phyloP scores from a whole-genome alignment of 192 early-diverging fungal genomes.

The Rhizophagus sp. region DNA sequence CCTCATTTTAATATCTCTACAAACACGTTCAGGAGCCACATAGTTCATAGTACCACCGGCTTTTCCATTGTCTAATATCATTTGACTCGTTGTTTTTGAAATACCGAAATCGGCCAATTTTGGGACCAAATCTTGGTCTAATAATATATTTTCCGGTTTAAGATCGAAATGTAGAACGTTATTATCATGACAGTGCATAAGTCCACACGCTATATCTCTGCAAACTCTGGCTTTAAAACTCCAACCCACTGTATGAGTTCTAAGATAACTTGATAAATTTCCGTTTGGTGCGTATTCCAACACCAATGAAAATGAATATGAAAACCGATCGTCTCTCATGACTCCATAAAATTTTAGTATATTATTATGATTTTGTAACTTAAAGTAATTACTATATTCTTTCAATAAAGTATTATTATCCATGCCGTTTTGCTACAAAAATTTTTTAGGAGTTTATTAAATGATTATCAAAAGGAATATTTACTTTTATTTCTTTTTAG shows the following conservation, averaged over 20 bases:
- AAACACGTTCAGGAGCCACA: constrained; percentile 23
- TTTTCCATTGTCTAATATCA: constrained; percentile 21
- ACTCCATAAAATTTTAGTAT: constrained; percentile 29
- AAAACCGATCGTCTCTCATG: constrained; percentile 17
- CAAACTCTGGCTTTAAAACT: constrained; percentile 22
- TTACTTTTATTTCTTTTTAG: neutral
- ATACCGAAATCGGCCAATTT: constrained; percentile 30
- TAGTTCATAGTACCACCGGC: constrained; percentile 27
- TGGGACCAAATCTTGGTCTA: constrained; percentile 6
- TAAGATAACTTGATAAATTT: constrained; percentile 28
- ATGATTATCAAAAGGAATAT: too few relatives aligned
- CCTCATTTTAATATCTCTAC: constrained; percentile 17
- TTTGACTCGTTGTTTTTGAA: constrained; percentile 19
- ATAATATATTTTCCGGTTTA: constrained; percentile 27
- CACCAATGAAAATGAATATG: constrained; percentile 18
- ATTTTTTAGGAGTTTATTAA: neutral
- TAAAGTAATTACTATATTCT: constrained; percentile 29
- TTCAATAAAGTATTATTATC: neutral
- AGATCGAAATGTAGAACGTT: constrained; percentile 27
- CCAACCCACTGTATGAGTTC: constrained; percentile 12
- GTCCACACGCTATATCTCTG: neutral
- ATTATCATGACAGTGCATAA: constrained; percentile 31
- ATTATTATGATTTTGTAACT: constrained; percentile 20
- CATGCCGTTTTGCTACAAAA: neutral
- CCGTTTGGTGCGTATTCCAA: constrained; percentile 29